phyloP scores from a whole-genome alignment of 306 rosid species.

The Dryas alaskensis region DNA sequence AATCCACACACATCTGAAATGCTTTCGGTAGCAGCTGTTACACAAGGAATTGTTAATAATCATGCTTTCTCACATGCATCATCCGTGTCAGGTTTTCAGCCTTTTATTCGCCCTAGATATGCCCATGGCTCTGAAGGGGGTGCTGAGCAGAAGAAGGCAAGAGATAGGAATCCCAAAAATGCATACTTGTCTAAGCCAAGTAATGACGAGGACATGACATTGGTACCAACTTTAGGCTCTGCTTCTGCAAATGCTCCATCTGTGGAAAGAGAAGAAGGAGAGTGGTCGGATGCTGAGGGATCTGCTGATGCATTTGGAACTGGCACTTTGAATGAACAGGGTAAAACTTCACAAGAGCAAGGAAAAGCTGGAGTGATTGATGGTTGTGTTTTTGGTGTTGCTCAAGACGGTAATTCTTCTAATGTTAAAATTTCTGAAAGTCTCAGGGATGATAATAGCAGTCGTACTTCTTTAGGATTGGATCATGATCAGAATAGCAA shows the following conservation, averaged over 20 bases:
- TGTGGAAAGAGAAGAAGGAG: constrained; percentile 95
- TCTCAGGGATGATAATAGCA: constrained; percentile 43
- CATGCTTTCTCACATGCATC: constrained; percentile 79
- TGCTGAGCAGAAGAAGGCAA: constrained; percentile 42
- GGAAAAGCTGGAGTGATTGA: constrained; percentile 37
- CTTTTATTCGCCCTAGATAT: constrained; percentile 71
- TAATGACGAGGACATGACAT: constrained; percentile 44
- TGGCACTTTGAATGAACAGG: constrained; percentile 41
- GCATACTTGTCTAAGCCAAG: constrained; percentile 32
- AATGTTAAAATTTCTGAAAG: constrained; percentile 42
- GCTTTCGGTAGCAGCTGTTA: constrained; percentile 44
- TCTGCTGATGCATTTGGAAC: constrained; percentile 51
- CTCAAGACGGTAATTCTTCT: constrained; percentile 43
- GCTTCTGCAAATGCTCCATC: constrained; percentile 39
- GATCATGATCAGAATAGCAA: constrained; percentile 56
- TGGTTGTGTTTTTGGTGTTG: constrained; percentile 34
- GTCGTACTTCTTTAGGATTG: constrained; percentile 42
- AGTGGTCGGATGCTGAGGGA: constrained; percentile 93
- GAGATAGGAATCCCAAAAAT: constrained; percentile 37
- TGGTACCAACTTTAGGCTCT: constrained; percentile 32
- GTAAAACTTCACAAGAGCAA: constrained; percentile 45
- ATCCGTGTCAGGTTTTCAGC: constrained; percentile 90
- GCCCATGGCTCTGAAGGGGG: constrained; percentile 42
- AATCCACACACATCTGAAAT: constrained; percentile 49
- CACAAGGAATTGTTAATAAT: constrained; percentile 65